Conservation (phyloP, 257 asterid genomes). For the Solanum chmielewskii region DNA sequence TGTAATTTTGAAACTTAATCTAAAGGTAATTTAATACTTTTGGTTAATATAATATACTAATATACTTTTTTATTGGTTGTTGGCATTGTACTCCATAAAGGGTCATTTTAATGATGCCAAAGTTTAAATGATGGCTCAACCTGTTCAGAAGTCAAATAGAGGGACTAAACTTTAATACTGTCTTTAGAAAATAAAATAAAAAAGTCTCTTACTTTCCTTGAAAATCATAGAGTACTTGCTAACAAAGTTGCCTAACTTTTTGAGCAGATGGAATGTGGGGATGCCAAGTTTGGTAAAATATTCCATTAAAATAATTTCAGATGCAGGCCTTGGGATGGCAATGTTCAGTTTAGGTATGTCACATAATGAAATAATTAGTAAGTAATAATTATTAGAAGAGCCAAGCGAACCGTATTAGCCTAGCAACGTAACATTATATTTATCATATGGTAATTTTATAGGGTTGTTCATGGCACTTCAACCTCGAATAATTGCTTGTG, state of each 20-base stretch:
- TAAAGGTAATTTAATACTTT: neutral
- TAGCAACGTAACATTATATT: neutral
- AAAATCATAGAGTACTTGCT: neutral
- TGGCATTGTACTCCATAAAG: neutral
- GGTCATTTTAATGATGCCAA: neutral
- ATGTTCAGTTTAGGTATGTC: constrained; percentile 61
- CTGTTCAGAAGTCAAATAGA: neutral
- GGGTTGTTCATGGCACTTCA: constrained; percentile 76
- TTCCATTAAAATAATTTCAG: constrained; percentile 59
- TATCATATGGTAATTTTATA: neutral
- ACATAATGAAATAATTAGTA: neutral
- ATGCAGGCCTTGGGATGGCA: constrained; percentile 82
- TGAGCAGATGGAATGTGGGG: constrained; percentile 62
- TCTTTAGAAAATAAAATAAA: neutral
- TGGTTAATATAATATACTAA: neutral
- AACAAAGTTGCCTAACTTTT: neutral
- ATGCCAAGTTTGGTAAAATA: constrained; percentile 64
- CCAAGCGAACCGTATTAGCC: neutral
- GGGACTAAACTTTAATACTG: neutral
- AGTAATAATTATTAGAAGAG: neutral
- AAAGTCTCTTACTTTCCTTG: neutral
- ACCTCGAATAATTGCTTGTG: constrained; percentile 60
- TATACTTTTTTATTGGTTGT: neutral
- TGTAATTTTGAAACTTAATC: neutral
- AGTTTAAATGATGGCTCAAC: neutral